These are phyloP conservation scores for Cercospora berteroae DNA, from an alignment of 2,329 filamentous ascomycete genomes.

Conservation along the genomic window DNA sequence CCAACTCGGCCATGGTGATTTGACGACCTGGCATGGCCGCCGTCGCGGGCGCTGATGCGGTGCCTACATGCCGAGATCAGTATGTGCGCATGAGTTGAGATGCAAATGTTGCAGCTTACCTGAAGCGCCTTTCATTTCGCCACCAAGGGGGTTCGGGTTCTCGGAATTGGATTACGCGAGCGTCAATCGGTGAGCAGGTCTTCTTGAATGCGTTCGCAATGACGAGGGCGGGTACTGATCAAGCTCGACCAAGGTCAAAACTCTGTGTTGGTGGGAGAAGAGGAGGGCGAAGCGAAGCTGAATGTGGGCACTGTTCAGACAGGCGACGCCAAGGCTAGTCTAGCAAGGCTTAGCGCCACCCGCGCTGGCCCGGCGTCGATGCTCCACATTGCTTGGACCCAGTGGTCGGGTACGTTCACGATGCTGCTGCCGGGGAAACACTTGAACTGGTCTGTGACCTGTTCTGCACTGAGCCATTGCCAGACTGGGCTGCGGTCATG, in stretches of 20 bases:
- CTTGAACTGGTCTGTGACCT: not conserved
- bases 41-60: not conserved
- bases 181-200: not conserved
- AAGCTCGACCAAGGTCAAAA: not conserved
- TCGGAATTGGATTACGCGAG: not conserved
- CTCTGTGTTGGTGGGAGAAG: not conserved
- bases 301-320: not conserved
- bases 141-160: not conserved
- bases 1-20: not conserved
- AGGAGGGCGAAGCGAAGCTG: not conserved
- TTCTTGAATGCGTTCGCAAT: not conserved
- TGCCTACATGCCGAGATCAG: not conserved
- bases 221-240: not conserved
- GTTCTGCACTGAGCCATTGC: not conserved
- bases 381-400: not conserved
- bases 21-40: not conserved
- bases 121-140: not conserved
- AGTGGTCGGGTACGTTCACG: not conserved
- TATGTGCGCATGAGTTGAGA: not conserved
- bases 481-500: not conserved
- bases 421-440: not conserved
- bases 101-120: not conserved
- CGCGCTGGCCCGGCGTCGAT: not conserved
- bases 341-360: not conserved
- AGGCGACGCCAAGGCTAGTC: not conserved